These are phyloP conservation scores for Pleurotus sapidus DNA, from an alignment of 768 basidiomycete species.

Conservation along the genomic window DNA sequence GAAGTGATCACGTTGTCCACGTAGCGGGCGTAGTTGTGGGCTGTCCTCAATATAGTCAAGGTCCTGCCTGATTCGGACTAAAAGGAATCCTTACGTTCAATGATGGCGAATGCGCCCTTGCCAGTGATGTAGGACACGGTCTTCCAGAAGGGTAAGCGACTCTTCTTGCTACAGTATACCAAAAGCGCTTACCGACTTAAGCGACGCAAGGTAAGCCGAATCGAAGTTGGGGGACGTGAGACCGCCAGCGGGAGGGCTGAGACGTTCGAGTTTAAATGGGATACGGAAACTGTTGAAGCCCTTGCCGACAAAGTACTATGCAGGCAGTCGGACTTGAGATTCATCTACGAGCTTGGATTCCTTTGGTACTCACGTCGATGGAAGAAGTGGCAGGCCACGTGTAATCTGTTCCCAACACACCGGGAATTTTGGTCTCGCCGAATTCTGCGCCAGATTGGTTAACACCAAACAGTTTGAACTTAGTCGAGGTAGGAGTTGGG, in stretches of 20 bases:
- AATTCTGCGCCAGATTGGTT: conserved; percentile 65
- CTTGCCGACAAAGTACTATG: conserved; percentile 50
- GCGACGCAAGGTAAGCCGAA: conserved; percentile 46
- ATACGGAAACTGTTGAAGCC: conserved; percentile 66
- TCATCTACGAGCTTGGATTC: no score
- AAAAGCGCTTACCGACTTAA: conserved; percentile 36
- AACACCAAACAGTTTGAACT: conserved; percentile 63
- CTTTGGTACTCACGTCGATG: conserved; percentile 24
- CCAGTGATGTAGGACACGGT: conserved; percentile 58
- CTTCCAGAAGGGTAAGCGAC: conserved; percentile 19
- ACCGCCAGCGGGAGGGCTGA: conserved; percentile 50
- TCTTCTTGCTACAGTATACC: neutral
- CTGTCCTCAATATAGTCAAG: conserved; percentile 21
- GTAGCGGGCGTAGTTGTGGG: conserved; percentile 64
- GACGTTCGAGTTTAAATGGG: conserved; percentile 57
- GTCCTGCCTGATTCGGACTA: neutral
- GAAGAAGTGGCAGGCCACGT: conserved; percentile 47
- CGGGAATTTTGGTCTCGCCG: conserved; percentile 44
- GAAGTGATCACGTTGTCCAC: conserved; percentile 49
- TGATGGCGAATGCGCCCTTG: conserved; percentile 53
- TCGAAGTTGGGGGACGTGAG: conserved; percentile 50
- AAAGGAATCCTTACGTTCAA: conserved; percentile 43
- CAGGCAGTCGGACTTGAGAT: conserved; percentile 23
- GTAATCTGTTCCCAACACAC: conserved; percentile 39
- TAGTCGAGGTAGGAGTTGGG: conserved; percentile 34